Base-by-base conservation (phyloP, 1,284 basidiomycete species). In the Taiwanofungus camphoratus region DNA sequence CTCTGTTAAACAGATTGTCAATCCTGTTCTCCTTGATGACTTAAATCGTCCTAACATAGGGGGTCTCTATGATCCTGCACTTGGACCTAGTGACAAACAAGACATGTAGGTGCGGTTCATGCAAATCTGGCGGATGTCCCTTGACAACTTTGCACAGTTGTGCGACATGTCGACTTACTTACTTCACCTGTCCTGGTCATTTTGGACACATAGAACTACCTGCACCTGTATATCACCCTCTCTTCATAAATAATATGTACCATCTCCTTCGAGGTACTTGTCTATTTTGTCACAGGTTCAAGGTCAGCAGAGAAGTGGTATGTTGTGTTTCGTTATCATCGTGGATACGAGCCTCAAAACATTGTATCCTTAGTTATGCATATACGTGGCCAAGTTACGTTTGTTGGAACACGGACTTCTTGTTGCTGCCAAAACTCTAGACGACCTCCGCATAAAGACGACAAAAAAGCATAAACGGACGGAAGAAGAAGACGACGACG, bases 201-300 rank as follows among this genome's bases (percentile, higher is more conserved):
- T 99, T 91, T 70, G 96, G 96, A n/a, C 96, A 99, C 67, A 95
- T 99, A 53, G 93, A 98, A 56, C 80, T 99, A 5, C 92, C 96
- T 8, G 78, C 88, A 16, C 93, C 96, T 20, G 91, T 99, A 11
- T 99, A 90, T 63, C 95, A 99, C 62, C 96, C 96, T 0, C 72
- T 99, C 22, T 99, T 98, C 68, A 93, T 99, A 84, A 76, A 76
- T 37, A 92, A 96, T 59, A 87, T 90, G 73, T 94, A 86, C 65
- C 87, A 88, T 53, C 67, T 99, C 39, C 71, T 99, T 12, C 82
- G 93, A 41, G 86, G 85, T 33, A 86, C 83, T n/a, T 99, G 96
- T 69, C 69, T 96, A 60, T 98, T 90, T 68, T 99, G 96, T 67
- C 95, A 99, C 65, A 79, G 76, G 55, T 97, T 99, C 70, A 92